Evolutionary conservation across 2,329 filamentous ascomycete genomes (phyloP), one percentile per base, ranked within the genome.

Genomic region (Juglanconis sp.): DNA sequence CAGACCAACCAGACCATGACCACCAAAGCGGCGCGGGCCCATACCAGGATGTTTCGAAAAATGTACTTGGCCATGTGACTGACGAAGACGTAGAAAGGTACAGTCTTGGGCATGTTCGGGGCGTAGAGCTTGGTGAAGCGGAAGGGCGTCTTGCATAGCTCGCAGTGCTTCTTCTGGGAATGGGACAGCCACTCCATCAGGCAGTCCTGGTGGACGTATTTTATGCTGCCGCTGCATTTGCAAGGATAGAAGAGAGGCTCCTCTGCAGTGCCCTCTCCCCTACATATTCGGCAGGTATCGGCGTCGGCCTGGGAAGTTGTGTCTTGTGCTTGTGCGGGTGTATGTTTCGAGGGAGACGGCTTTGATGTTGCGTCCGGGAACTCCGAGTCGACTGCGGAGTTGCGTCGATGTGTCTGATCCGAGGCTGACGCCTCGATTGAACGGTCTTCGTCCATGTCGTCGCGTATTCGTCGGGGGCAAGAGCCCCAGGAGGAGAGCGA

Each of bases 81-180:
- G 59, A 92, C 66, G 69, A 99, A 97, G 64, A 99, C 81, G 52
- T 88, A 83, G 46, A 88, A 82, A 0, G 96, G 95, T 13, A 99
- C 82, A 11, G 85, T 86, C 64, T 86, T 84, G 1, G 95, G 96
- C 95, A 99, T 99, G 70, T 93, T 85, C 4, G 92, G 92, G 63
- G 93, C 88, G 78, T 99, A 99, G 44, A 99, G 85, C 76, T 99
- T 99, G 56, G 95, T 99, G 79, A 99, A 99, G 63, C 92, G 90
- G 72, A 98, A 99, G 0, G 93, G 88, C 2, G 95, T 99, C 79
- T 99, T 99, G 86, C 95, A 99, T 40, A 99, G 87, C 79, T 99
- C 95, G 81, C 96, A 99, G 79, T 99, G 91, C 75, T 98, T 98
- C 84, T 99, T 99, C 73, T 99, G 93, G 1, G 95, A 98, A 75